A percentile compares a stretch with the other conserved stretches of the same genome.
Evolutionary conservation across 2,329 filamentous ascomycete genomes (phyloP).

Genomic region (Diaporthe ampelina): DNA sequence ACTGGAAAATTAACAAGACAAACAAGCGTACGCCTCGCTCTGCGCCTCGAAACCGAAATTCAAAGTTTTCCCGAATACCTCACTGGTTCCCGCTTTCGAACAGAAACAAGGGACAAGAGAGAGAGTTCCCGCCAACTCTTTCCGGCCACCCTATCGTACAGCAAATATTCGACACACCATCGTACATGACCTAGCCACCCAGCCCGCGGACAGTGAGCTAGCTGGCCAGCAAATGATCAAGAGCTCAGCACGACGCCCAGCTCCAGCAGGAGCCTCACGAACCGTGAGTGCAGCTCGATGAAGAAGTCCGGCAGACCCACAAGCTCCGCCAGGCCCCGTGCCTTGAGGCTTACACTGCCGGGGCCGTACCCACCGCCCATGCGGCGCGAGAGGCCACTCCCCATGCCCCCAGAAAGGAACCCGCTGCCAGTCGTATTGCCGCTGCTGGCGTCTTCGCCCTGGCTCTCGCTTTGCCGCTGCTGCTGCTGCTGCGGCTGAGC

Average conservation of each 20-base stretch:
- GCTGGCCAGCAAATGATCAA: conserved; percentile 46
- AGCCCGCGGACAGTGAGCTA: too few species aligned
- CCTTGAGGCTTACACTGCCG: conserved; percentile 65
- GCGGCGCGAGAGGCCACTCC: conserved; percentile 68
- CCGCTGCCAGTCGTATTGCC: conserved; percentile 63
- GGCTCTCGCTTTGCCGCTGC: conserved; percentile 46
- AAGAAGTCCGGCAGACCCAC: conserved; percentile 78
- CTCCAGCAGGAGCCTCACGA: conserved; percentile 74
- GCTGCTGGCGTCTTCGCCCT: conserved; percentile 27
- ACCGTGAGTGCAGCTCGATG: conserved; percentile 74
- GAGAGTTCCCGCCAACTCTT: background rate
- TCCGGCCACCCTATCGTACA: conserved; percentile 2
- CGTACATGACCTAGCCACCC: background rate
- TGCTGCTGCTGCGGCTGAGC: conserved; percentile 48
- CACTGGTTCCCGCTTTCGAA: background rate
- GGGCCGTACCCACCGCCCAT: conserved; percentile 68
- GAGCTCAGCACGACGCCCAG: conserved; percentile 68
- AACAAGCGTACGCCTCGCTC: conserved; percentile 25
- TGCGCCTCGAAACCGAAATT: conserved; percentile 2
- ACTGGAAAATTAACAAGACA: background rate
- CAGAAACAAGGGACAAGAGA: background rate
- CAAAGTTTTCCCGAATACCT: background rate
- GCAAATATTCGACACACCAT: conserved; percentile 10
- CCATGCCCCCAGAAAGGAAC: conserved; percentile 67
- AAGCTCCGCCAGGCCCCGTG: conserved; percentile 74